These are phyloP conservation scores for Neurospora sp. DNA, from an alignment of 495 filamentous ascomycete genomes.

Conservation along the genomic window DNA sequence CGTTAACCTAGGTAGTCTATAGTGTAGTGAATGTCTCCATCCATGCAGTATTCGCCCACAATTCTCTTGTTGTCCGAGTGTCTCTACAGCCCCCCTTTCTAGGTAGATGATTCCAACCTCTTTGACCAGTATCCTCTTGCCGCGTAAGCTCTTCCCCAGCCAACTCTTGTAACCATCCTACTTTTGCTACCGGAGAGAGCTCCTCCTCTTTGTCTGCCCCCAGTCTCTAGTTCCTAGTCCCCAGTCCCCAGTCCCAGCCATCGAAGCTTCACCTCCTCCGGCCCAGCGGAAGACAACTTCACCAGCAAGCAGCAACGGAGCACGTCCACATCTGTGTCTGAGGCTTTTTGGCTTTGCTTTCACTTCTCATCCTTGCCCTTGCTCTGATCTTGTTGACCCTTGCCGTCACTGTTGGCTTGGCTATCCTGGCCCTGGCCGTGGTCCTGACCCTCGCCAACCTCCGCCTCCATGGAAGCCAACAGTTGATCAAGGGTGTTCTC, in stretches of 20 bases:
- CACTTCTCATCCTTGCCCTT: background rate
- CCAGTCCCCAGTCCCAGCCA: too few relatives aligned
- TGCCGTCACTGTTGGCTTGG: background rate
- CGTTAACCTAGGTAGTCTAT: background rate
- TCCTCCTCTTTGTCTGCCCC: background rate
- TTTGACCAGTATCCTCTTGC: background rate
- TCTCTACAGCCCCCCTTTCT: background rate
- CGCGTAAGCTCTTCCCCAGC: background rate
- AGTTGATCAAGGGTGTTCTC: slow-evolving; percentile 46
- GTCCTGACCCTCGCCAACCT: too few relatives aligned
- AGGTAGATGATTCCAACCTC: background rate
- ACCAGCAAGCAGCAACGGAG: background rate
- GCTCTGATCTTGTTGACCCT: background rate
- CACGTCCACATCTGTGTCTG: background rate
- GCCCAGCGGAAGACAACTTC: background rate
- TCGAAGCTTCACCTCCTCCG: background rate
- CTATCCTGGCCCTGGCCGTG: background rate
- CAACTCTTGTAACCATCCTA: background rate
- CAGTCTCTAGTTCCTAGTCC: background rate
- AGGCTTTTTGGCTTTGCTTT: background rate
- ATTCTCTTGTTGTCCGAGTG: background rate
- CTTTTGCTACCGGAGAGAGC: background rate
- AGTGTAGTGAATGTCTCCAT: background rate
- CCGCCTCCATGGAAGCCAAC: slow-evolving; percentile 23
- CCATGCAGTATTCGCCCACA: too few relatives aligned